Conservation (phyloP, 2,329 filamentous ascomycete species). For the Alternaria ethzedia region DNA sequence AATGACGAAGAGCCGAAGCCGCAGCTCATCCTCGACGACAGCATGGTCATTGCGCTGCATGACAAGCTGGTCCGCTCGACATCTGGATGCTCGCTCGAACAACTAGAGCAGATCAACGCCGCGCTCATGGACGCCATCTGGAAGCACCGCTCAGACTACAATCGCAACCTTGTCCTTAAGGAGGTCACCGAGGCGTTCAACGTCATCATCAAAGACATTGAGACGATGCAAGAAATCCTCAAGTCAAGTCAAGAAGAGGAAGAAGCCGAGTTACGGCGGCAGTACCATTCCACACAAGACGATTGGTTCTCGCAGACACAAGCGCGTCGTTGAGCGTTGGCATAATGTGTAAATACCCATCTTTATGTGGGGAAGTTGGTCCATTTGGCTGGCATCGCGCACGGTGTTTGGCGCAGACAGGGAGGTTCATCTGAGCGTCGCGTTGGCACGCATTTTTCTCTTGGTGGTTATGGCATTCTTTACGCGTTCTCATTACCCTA, state of each 20-base stretch:
- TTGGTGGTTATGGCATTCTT: background rate
- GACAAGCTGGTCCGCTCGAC: conserved; percentile 69
- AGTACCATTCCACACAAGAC: conserved; percentile 9
- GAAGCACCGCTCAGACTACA: conserved; percentile 79
- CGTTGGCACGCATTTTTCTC: background rate
- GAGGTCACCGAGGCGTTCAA: conserved; percentile 76
- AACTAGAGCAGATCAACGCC: conserved; percentile 91
- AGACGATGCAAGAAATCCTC: conserved; percentile 56
- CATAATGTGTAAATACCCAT: background rate
- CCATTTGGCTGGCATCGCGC: background rate
- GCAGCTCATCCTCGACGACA: conserved; percentile 55
- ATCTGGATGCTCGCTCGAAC: conserved; percentile 84
- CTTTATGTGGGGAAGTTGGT: background rate
- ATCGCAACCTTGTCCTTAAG: conserved; percentile 74
- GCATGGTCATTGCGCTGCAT: conserved; percentile 65
- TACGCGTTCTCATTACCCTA: background rate
- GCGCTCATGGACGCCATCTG: conserved; percentile 91
- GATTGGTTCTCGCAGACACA: conserved; percentile 13
- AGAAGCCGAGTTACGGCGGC: conserved; percentile 14
- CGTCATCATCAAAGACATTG: conserved; percentile 72
- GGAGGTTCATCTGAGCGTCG: background rate
- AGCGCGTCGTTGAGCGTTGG: background rate
- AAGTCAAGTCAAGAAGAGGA: conserved; percentile 48
- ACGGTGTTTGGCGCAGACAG: conserved; percentile 1
- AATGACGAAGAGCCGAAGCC: conserved; percentile 47